Conservation (phyloP, 2,329 filamentous ascomycete genomes). For the Penicillium sp. region DNA sequence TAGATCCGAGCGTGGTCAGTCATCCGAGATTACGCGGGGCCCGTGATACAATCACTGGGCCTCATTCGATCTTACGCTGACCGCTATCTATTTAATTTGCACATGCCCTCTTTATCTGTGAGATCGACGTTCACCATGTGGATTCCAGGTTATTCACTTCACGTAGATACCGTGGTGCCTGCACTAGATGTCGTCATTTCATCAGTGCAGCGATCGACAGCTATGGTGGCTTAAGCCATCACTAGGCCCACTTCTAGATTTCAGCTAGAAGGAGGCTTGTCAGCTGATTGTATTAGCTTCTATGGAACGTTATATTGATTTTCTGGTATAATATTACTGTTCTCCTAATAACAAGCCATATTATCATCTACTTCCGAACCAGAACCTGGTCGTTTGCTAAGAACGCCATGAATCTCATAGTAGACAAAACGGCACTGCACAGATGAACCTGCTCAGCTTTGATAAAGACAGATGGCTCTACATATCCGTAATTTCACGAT, state of each 20-base stretch:
- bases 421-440: no score
- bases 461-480: no score
- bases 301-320: background rate
- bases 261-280: background rate
- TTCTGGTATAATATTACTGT: background rate
- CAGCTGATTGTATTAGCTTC: background rate
- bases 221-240: background rate
- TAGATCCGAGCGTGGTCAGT: conserved; percentile 14
- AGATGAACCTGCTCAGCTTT: no score
- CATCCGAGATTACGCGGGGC: conserved; percentile 15
- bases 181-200: background rate
- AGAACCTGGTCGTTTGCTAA: no score
- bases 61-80: conserved; percentile 3
- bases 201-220: background rate
- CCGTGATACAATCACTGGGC: conserved; percentile 21
- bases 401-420: no score
- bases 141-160: background rate
- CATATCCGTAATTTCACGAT: no score
- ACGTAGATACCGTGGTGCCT: background rate
- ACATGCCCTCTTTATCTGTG: background rate
- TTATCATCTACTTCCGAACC: no score
- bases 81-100: background rate
- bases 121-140: background rate
- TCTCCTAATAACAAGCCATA: background rate
- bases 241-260: background rate